Percentiles rank a stretch among this genome's conserved stretches.
These are phyloP conservation scores for Vigna unguiculata DNA, from an alignment of 306 rosid genomes.

Conservation along the genomic window DNA sequence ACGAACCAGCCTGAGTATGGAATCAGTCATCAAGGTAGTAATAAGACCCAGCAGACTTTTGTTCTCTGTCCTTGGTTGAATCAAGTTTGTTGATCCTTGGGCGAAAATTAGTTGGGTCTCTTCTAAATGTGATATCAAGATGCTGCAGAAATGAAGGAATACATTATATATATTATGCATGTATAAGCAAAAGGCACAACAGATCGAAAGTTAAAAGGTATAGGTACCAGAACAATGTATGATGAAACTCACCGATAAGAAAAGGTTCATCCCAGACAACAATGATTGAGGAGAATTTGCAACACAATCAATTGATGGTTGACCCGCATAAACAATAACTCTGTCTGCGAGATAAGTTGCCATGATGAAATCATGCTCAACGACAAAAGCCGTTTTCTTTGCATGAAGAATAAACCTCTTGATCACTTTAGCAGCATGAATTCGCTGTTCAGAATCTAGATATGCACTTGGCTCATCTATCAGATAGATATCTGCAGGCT, in stretches of 20 bases:
- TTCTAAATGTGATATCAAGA: constrained; percentile 91
- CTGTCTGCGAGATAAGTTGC: constrained; percentile 98
- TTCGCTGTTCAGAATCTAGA: constrained; percentile 98
- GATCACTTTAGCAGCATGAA: constrained; percentile 94
- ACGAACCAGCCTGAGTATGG: constrained; percentile 43
- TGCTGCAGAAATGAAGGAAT: constrained; percentile 64
- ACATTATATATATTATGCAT: constrained; percentile 10
- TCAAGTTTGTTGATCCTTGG: constrained; percentile 93
- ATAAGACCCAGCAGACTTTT: constrained; percentile 88
- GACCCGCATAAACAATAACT: constrained; percentile 94
- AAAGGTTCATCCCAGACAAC: constrained; percentile 97
- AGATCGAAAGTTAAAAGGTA: neutral
- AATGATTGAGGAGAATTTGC: constrained; percentile 94
- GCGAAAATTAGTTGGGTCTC: constrained; percentile 93
- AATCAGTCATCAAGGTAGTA: constrained; percentile 90
- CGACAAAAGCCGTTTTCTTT: constrained; percentile 96
- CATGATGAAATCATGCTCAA: constrained; percentile 98
- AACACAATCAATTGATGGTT: constrained; percentile 82
- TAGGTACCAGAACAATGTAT: neutral
- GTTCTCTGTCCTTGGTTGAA: constrained; percentile 93
- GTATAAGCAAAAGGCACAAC: constrained; percentile 10
- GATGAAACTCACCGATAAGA: constrained; percentile 81
- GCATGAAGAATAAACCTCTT: constrained; percentile 98
- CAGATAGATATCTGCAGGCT: constrained; percentile 98
- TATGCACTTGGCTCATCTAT: constrained; percentile 99